Conservation (phyloP, 352 stramenopile genomes). For the Phytophthora hibernalis region DNA sequence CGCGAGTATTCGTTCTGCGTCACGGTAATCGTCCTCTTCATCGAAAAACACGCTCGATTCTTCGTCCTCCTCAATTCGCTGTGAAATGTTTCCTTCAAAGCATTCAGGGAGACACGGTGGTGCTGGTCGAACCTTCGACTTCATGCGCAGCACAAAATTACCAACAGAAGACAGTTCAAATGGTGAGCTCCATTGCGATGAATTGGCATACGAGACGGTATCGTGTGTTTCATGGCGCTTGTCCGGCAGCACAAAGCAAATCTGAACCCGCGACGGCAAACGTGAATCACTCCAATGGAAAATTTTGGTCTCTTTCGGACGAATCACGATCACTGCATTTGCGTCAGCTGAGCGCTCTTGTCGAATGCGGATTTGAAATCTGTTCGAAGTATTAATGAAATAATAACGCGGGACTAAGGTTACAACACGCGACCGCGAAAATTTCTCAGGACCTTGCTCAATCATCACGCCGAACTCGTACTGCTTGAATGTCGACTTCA, state of each 20-base stretch:
- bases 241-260: conserved; percentile 67
- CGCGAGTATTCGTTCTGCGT: conserved; percentile 44
- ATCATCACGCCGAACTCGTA: conserved; percentile 90
- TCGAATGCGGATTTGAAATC: conserved; percentile 70
- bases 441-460: conserved; percentile 79
- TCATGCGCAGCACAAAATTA: conserved; percentile 81
- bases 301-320: conserved; percentile 68
- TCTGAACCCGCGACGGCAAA: conserved; percentile 69
- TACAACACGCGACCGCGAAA: conserved; percentile 79
- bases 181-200: conserved; percentile 78
- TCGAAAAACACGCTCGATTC: conserved; percentile 41
- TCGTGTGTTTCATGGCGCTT: conserved; percentile 30
- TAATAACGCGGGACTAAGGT: conserved; percentile 86
- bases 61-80: conserved; percentile 39
- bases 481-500: conserved; percentile 62
- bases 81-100: conserved; percentile 43
- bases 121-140: conserved; percentile 58
- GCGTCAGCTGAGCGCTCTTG: conserved; percentile 59
- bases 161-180: conserved; percentile 84
- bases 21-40: conserved; percentile 45
- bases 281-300: conserved; percentile 83
- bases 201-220: conserved; percentile 38
- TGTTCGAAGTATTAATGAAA: conserved; percentile 77
- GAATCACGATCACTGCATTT: conserved; percentile 49
- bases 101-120: conserved; percentile 50